Conservation (phyloP, 106 monocot species). For the Iris macrosiphon region DNA sequence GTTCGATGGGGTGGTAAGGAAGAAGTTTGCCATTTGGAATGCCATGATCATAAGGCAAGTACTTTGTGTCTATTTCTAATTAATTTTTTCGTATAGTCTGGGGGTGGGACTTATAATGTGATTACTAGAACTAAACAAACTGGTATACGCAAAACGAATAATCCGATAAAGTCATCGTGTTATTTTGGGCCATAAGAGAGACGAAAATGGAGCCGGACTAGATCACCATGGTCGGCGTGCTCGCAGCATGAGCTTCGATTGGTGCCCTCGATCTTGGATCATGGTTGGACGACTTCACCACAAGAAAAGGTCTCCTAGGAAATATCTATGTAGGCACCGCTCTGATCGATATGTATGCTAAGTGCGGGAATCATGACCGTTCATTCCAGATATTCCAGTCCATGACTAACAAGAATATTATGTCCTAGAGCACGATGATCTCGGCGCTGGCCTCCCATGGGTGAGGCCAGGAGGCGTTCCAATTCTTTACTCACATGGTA, state of each 20-base stretch:
- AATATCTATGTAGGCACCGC: constrained; percentile 83
- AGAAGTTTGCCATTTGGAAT: constrained; percentile 70
- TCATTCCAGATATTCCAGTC: constrained; percentile 49
- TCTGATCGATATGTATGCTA: constrained; percentile 84
- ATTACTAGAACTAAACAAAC: constrained; percentile 29
- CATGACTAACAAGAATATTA: constrained; percentile 56
- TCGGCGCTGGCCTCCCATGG: constrained; percentile 77
- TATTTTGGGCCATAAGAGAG: constrained; percentile 62
- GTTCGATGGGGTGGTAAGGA: constrained; percentile 47
- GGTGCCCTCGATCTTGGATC: constrained; percentile 67
- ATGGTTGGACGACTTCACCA: constrained; percentile 37
- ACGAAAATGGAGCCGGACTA: constrained; percentile 52
- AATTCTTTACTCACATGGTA: constrained; percentile 48
- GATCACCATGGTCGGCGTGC: constrained; percentile 76
- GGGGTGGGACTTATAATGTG: constrained; percentile 6
- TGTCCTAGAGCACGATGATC: constrained; percentile 86
- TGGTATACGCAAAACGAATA: constrained; percentile 88
- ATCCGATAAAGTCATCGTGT: constrained; percentile 57
- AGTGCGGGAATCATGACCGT: constrained; percentile 72
- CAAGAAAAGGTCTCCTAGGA: constrained; percentile 24
- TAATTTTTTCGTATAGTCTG: too few relatives aligned
- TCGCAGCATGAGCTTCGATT: constrained; percentile 66
- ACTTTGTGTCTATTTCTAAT: too few relatives aligned
- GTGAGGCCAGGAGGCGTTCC: constrained; percentile 38
- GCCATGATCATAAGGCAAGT: constrained; percentile 91